Evolutionary conservation across 139 green algal genomes (phyloP).

Genomic region (Chlorokybus atmophyticus): DNA sequence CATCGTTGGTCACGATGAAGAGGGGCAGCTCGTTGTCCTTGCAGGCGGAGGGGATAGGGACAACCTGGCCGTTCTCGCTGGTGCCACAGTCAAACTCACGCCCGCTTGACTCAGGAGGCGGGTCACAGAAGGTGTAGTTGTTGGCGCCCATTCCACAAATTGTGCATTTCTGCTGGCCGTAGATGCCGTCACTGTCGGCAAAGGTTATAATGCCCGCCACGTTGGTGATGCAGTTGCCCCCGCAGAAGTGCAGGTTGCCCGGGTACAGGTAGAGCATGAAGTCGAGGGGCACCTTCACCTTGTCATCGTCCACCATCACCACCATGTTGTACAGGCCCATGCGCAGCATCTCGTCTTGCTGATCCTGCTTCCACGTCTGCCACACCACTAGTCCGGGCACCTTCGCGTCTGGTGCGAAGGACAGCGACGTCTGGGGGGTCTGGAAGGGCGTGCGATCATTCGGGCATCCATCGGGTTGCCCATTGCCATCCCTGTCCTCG

Average conservation of each 20-base stretch:
- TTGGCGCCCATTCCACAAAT: conserved; percentile 8
- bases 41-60: conserved; percentile 3
- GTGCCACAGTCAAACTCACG: background rate
- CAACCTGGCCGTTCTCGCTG: background rate
- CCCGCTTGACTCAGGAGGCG: background rate
- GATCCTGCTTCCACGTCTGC: conserved; percentile 10
- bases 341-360: conserved; percentile 1
- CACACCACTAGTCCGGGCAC: conserved; percentile 19
- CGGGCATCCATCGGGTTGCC: conserved; percentile 1
- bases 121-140: background rate
- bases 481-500: background rate
- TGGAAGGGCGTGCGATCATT: conserved; percentile 5
- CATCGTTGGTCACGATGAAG: background rate
- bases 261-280: conserved; percentile 28
- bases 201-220: conserved; percentile 10
- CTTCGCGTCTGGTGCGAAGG: background rate
- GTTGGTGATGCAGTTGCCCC: conserved; percentile 13
- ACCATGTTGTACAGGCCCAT: conserved; percentile 26
- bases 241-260: conserved; percentile 15
- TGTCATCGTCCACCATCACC: conserved; percentile 8
- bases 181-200: conserved; percentile 18
- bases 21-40: conserved; percentile 4
- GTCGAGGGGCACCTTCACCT: conserved; percentile 12
- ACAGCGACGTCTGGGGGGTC: background rate
- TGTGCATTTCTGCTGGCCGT: conserved; percentile 17